These are phyloP conservation scores for Ilex asprella DNA, from an alignment of 257 asterid species.

Conservation along the genomic window DNA sequence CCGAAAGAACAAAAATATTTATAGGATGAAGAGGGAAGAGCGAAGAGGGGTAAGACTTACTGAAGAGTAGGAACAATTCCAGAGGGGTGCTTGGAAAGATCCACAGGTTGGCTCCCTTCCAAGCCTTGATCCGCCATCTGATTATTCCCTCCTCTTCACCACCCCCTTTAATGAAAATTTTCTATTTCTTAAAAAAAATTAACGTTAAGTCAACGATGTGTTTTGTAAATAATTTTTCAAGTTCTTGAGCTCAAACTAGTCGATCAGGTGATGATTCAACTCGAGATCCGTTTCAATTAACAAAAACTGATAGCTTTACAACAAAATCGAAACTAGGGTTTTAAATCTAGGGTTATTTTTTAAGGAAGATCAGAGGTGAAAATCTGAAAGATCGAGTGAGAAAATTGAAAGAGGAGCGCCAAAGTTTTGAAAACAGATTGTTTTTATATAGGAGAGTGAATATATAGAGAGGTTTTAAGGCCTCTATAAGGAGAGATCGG, in stretches of 20 bases:
- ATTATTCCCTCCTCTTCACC: no score
- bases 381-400: background rate
- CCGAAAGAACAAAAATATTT: no score
- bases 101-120: conserved; percentile 27
- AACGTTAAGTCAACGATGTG: background rate
- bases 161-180: no score
- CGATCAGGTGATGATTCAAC: no score
- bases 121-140: conserved; percentile 13
- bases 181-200: background rate
- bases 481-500: background rate
- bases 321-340: background rate
- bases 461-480: background rate
- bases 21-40: no score
- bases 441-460: conserved; percentile 2
- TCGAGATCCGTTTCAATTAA: background rate
- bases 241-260: no score
- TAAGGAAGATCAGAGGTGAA: background rate
- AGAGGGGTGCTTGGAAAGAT: conserved; percentile 27
- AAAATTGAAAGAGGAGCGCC: background rate
- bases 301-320: background rate
- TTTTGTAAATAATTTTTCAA: no score
- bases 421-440: conserved; percentile 3
- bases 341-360: background rate
- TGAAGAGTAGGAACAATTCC: conserved; percentile 26
- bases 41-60: conserved; percentile 5